Percentiles rank a stretch among this genome's conserved stretches.
Conservation (phyloP, 2,329 filamentous ascomycete species). For the Aspergillus pseudotamarii region DNA sequence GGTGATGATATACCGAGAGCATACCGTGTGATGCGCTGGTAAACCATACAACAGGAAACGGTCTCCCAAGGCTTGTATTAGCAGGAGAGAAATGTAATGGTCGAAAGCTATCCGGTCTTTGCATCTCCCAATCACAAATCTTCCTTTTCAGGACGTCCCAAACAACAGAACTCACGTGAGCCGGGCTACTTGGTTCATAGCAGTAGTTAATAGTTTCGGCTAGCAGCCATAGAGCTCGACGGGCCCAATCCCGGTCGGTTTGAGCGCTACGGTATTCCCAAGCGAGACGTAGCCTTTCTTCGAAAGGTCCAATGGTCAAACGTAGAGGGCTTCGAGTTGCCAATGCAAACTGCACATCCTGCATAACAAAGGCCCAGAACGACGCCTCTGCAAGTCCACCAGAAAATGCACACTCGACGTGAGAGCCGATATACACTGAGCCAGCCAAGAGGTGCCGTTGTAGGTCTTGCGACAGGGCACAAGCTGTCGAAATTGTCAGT, state of each 20-base stretch:
- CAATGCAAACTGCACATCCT: slow-evolving; percentile 39
- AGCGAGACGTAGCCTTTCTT: slow-evolving; percentile 30
- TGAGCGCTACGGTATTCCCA: slow-evolving; percentile 29
- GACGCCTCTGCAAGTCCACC: slow-evolving; percentile 37
- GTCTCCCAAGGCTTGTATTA: slow-evolving; percentile 29
- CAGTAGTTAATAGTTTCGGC: slow-evolving; percentile 39
- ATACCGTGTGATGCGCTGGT: slow-evolving; percentile 37
- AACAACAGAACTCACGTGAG: slow-evolving; percentile 19
- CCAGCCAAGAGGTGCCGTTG: slow-evolving; percentile 39
- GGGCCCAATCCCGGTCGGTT: slow-evolving; percentile 37
- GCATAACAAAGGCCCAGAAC: slow-evolving; percentile 41
- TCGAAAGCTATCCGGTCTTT: slow-evolving; percentile 30
- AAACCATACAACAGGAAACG: slow-evolving; percentile 38
- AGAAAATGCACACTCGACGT: slow-evolving; percentile 36
- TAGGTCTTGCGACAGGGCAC: slow-evolving; percentile 35
- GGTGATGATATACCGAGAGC: background rate
- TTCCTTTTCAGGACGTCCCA: slow-evolving; percentile 26
- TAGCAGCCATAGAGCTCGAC: slow-evolving; percentile 36
- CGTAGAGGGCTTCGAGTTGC: slow-evolving; percentile 36
- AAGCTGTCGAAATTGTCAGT: slow-evolving; percentile 24
- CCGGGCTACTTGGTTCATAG: slow-evolving; percentile 28
- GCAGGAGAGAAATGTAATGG: slow-evolving; percentile 34
- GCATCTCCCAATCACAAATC: slow-evolving; percentile 32
- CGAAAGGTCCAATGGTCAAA: slow-evolving; percentile 34
- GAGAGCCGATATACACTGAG: slow-evolving; percentile 39